Evolutionary conservation across 768 basidiomycete species (phyloP).

Genomic region (Candolleomyces efflorescens): DNA sequence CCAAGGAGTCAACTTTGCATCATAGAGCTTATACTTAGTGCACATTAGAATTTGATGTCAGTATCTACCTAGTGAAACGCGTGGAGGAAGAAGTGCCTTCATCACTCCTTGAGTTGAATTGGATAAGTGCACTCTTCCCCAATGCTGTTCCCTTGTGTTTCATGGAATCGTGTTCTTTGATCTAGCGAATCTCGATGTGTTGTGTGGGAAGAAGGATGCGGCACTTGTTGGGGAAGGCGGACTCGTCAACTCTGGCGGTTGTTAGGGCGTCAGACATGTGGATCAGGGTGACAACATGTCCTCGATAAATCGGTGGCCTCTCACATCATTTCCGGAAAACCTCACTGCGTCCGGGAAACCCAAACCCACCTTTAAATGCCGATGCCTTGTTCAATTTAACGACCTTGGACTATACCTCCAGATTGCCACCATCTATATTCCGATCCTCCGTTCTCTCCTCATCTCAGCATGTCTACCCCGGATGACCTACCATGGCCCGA

Average conservation of each 20-base stretch:
- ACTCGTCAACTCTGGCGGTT: slow-evolving; percentile 2
- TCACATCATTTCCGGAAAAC: slow-evolving; percentile 7
- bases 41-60: background rate
- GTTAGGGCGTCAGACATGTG: slow-evolving; percentile 10
- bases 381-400: slow-evolving; percentile 28
- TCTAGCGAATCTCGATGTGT: slow-evolving; percentile 12
- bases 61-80: slow-evolving; percentile 1
- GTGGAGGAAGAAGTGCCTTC: slow-evolving; percentile 13
- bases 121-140: no score
- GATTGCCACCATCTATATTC: slow-evolving; percentile 24
- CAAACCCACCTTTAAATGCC: slow-evolving; percentile 29
- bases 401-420: slow-evolving; percentile 23
- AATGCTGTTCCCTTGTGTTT: no score
- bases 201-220: slow-evolving; percentile 2
- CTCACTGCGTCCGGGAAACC: slow-evolving; percentile 18
- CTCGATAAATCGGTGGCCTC: slow-evolving; percentile 11
- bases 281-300: slow-evolving; percentile 13
- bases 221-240: slow-evolving; percentile 1
- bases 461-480: slow-evolving; percentile 43
- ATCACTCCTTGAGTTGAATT: background rate
- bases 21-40: slow-evolving; percentile 23
- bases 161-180: slow-evolving; percentile 8
- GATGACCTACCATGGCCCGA: slow-evolving; percentile 88
- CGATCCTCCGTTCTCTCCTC: slow-evolving; percentile 19
- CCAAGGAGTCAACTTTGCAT: slow-evolving; percentile 84